Evolutionary conservation across 495 filamentous ascomycete genomes (phyloP).

Genomic region (Niebla homalea): DNA sequence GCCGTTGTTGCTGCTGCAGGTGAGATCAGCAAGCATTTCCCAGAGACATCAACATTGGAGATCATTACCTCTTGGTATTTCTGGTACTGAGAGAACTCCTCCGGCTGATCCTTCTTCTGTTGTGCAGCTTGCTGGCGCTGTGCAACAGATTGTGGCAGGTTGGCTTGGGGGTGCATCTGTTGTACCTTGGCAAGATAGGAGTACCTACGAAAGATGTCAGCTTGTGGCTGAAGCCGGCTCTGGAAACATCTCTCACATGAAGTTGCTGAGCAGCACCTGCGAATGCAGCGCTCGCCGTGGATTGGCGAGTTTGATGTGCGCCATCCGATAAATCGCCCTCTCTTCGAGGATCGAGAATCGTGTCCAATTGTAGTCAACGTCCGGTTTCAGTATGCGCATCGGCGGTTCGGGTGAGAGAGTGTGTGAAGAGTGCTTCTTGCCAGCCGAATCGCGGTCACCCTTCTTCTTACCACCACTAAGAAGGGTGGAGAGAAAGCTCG

Average conservation of each 20-base stretch:
- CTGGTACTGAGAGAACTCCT: slow-evolving; percentile 50
- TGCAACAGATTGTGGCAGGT: slow-evolving; percentile 47
- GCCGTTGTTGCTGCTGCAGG: slow-evolving; percentile 36
- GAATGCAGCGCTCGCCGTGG: slow-evolving; percentile 84
- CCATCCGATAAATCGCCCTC: slow-evolving; percentile 94
- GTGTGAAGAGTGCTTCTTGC: slow-evolving; percentile 61
- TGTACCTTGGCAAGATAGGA: slow-evolving; percentile 97
- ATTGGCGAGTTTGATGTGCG: slow-evolving; percentile 97
- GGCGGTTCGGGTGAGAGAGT: slow-evolving; percentile 73
- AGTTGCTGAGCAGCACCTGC: slow-evolving; percentile 95
- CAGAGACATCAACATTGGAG: background rate
- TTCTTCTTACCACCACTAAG: slow-evolving; percentile 81
- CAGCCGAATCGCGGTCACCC: slow-evolving; percentile 16
- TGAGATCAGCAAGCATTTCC: slow-evolving; percentile 8
- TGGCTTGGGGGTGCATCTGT: slow-evolving; percentile 89
- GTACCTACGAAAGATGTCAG: slow-evolving; percentile 25
- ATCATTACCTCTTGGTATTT: slow-evolving; percentile 49
- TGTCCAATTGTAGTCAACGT: slow-evolving; percentile 91
- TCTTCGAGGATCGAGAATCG: slow-evolving; percentile 93
- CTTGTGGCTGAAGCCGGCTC: background rate
- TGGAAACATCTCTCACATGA: slow-evolving; percentile 51
- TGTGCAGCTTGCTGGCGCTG: slow-evolving; percentile 50
- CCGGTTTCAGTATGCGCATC: slow-evolving; percentile 55
- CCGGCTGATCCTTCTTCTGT: slow-evolving; percentile 53
- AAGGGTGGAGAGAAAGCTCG: slow-evolving; percentile 72